Evolutionary conservation across 495 filamentous ascomycete genomes (phyloP).

Genomic region (Penicillium waksmanii): DNA sequence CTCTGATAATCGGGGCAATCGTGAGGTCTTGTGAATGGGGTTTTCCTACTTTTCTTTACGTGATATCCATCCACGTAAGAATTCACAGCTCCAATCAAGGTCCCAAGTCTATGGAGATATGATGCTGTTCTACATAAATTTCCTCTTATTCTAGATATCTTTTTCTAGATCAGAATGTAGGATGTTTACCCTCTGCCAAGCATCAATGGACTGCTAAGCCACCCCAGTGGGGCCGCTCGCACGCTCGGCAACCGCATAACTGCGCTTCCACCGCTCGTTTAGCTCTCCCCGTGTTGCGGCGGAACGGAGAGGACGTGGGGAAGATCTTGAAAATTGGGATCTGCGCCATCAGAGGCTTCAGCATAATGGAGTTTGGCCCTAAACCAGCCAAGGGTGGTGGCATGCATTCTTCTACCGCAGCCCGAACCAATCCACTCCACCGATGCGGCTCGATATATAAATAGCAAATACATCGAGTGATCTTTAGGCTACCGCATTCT

Average conservation of each 20-base stretch:
- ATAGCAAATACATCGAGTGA: not conserved
- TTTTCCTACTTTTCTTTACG: not conserved
- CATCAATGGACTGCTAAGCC: constrained; percentile 21
- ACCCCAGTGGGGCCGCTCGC: constrained; percentile 19
- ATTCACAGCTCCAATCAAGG: not conserved
- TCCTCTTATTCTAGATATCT: not conserved
- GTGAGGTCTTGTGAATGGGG: not conserved
- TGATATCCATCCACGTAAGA: not conserved
- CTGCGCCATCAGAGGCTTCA: not conserved
- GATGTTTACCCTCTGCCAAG: constrained; percentile 4
- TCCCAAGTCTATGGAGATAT: not conserved
- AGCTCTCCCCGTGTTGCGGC: constrained; percentile 9
- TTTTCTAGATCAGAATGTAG: not conserved
- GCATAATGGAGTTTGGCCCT: not conserved
- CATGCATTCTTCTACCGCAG: not conserved
- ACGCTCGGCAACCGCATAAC: not conserved
- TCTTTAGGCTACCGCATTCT: constrained; percentile 19
- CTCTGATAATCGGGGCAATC: not conserved
- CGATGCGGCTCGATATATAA: constrained; percentile 14
- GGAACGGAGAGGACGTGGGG: constrained; percentile 1
- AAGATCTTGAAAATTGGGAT: not conserved
- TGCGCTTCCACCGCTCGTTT: constrained; percentile 11
- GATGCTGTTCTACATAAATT: too few species aligned
- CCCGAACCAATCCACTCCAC: constrained; percentile 7
- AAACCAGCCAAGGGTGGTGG: not conserved